Conservation (phyloP, 257 asterid species). For the Schizonepeta tenuifolia region DNA sequence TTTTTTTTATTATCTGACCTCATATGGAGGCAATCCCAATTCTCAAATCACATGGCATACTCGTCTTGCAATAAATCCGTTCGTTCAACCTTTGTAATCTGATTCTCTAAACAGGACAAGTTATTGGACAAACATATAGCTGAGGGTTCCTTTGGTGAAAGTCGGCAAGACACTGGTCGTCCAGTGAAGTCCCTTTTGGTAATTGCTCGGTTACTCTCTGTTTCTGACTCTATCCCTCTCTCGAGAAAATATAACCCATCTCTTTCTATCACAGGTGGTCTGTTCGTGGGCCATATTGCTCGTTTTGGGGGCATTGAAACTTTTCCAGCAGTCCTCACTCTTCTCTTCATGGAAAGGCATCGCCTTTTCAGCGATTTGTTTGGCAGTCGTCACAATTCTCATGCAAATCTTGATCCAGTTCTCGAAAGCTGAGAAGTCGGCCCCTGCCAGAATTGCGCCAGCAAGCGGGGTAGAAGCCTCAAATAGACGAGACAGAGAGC, state of each 20-base stretch:
- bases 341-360: slow-evolving; percentile 92
- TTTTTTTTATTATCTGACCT: slow-evolving; percentile 4
- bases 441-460: slow-evolving; percentile 71
- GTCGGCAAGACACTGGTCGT: slow-evolving; percentile 63
- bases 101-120: slow-evolving; percentile 59
- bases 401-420: slow-evolving; percentile 92
- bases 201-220: slow-evolving; percentile 16
- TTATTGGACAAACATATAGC: slow-evolving; percentile 75
- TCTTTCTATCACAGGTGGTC: slow-evolving; percentile 65
- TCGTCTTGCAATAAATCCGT: neutral
- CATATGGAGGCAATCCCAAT: neutral
- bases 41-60: neutral
- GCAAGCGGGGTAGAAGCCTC: slow-evolving; percentile 43
- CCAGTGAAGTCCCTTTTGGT: slow-evolving; percentile 90
- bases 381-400: slow-evolving; percentile 65
- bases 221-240: neutral
- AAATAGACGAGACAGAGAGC: slow-evolving; percentile 37
- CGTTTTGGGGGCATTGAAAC: slow-evolving; percentile 54
- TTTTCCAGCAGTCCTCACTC: slow-evolving; percentile 61
- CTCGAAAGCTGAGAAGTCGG: slow-evolving; percentile 85
- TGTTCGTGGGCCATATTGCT: slow-evolving; percentile 71
- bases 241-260: slow-evolving; percentile 19
- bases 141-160: slow-evolving; percentile 69
- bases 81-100: slow-evolving; percentile 8
- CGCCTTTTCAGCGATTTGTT: slow-evolving; percentile 51